Evolutionary conservation across 495 filamentous ascomycete genomes (phyloP), one percentile per base, ranked within the genome.

Genomic region (Pseudotulostoma volvatum): DNA sequence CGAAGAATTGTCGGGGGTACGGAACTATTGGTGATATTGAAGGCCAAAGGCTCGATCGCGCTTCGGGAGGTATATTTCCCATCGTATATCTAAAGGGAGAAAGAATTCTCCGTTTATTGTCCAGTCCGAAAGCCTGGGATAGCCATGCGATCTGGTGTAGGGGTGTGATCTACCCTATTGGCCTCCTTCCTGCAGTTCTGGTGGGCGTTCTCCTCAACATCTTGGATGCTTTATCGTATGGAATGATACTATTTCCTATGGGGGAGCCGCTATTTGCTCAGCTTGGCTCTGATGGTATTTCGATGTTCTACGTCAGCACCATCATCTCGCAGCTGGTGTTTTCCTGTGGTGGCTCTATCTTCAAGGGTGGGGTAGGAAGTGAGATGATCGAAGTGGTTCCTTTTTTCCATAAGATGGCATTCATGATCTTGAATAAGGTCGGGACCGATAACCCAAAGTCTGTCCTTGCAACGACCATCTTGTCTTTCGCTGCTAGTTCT

Each of bases 331-430:
- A 97, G 50, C 56, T 97, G 33, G 79, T 84, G n/a, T 96, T 87
- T 55, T 95, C 88, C 1, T 70, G 67, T 38, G 71, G 75, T 3
- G 82, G 84, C 4, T 93, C 85, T 50, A 74, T 83, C 17, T 97
- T 97, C 61, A 79, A 76, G 47, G 88, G 90, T 9, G 90, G 81
- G 4, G 76, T 96, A 47, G 90, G 90, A 16, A 95, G 87, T n/a
- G 90, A 96, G 53, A 80, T 96, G 78, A 96, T 96, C 42, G 88
- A 96, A 62, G 85, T 96, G 5, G 86, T 96, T 4, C 88, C 88
- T 2, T 96, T 94, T 59, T 94, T 94, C 52, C 88, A 95, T 53
- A 87, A 84, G 48, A 96, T 95, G 88, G 85, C 88, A 1, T 79
- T 80, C 51, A 85, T 79, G 8, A 93, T 96, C 43, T 73, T 94